Conservation (phyloP, 306 rosid genomes). For the Phaseolus lunatus region DNA sequence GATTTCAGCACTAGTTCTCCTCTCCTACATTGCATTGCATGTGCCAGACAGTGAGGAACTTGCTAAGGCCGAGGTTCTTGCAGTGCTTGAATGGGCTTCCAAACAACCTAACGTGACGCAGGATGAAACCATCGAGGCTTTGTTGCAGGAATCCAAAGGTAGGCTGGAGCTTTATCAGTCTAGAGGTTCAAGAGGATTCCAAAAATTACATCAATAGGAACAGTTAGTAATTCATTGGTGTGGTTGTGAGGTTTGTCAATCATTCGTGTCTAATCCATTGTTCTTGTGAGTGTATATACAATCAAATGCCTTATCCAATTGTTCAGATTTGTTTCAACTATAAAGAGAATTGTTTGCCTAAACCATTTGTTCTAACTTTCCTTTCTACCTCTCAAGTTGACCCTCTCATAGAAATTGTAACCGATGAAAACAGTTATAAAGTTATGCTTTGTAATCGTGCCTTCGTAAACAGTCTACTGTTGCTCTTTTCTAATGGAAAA, state of each 20-base stretch:
- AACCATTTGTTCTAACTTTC: conserved; percentile 27
- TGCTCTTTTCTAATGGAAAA: neutral
- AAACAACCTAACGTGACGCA: conserved; percentile 69
- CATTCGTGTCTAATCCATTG: conserved; percentile 36
- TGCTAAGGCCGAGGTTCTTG: conserved; percentile 70
- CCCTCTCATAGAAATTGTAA: conserved; percentile 1
- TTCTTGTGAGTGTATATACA: conserved; percentile 62
- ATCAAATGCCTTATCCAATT: conserved; percentile 31
- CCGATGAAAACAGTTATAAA: neutral
- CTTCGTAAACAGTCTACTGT: neutral
- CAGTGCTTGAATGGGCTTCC: conserved; percentile 79
- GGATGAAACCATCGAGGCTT: conserved; percentile 57
- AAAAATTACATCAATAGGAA: conserved; percentile 55
- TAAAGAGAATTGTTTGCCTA: conserved; percentile 2
- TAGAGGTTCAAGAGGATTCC: conserved; percentile 75
- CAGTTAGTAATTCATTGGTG: conserved; percentile 23
- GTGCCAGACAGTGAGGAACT: conserved; percentile 88
- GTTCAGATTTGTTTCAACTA: conserved; percentile 19
- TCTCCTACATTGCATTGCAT: conserved; percentile 71
- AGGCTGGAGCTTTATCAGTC: conserved; percentile 83
- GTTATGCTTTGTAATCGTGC: neutral
- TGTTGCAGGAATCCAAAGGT: conserved; percentile 72
- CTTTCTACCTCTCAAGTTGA: neutral
- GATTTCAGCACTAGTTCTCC: conserved; percentile 58
- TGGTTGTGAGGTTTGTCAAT: conserved; percentile 28